Evolutionary conservation across 441 rosid species (phyloP).

Genomic region (Adansonia gregorii): DNA sequence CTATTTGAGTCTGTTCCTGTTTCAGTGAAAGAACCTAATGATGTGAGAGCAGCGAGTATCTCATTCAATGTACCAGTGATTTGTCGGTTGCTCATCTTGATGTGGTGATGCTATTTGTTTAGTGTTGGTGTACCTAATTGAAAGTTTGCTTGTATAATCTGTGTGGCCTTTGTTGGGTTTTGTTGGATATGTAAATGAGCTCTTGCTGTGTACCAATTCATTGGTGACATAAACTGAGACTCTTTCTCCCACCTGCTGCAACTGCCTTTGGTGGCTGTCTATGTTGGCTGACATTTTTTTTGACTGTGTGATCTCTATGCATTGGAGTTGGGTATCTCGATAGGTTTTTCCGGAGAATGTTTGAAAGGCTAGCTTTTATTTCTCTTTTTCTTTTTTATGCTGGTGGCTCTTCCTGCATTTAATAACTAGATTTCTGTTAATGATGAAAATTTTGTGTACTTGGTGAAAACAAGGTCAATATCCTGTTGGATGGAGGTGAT

Average conservation of each 20-base stretch:
- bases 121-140: neutral
- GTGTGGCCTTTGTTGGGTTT: neutral
- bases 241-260: neutral
- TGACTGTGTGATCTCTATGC: neutral
- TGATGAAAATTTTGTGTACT: neutral
- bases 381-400: neutral
- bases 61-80: neutral
- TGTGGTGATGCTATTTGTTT: neutral
- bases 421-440: neutral
- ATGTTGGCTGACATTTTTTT: neutral
- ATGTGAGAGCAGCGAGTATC: slow-evolving; percentile 10
- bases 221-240: neutral
- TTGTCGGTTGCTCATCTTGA: neutral
- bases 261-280: neutral
- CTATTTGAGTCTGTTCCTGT: neutral
- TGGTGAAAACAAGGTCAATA: neutral
- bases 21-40: slow-evolving; percentile 1
- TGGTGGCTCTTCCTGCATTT: neutral
- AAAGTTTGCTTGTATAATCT: neutral
- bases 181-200: neutral
- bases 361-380: neutral
- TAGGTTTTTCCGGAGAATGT: neutral
- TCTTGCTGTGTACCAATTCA: neutral
- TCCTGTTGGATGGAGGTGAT: neutral
- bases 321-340: neutral